A percentile compares a stretch with the other conserved stretches of the same genome.
phyloP scores from a whole-genome alignment of 1,139 yeast species.

The Eremothecium coryli region DNA sequence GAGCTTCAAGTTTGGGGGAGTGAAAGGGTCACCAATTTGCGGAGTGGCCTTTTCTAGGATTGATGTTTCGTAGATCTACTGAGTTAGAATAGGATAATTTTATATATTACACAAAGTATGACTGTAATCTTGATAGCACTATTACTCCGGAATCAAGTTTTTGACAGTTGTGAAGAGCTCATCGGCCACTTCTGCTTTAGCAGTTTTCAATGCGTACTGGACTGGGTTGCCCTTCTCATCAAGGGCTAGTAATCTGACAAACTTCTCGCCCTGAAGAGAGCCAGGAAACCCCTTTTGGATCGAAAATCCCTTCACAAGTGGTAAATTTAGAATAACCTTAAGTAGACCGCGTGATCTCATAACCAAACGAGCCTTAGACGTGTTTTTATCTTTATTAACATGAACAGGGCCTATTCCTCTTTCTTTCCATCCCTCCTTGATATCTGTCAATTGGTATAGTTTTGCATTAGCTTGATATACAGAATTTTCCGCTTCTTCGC shows the following conservation, averaged over 20 bases:
- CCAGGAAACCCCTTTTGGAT: slow-evolving; percentile 76
- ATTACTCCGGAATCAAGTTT: slow-evolving; percentile 17
- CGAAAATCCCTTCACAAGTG: slow-evolving; percentile 50
- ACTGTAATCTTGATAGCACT: neutral
- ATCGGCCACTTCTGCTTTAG: slow-evolving; percentile 51
- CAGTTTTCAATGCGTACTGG: slow-evolving; percentile 74
- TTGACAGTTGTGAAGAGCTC: slow-evolving; percentile 48
- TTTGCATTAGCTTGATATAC: slow-evolving; percentile 66
- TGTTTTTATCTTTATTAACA: slow-evolving; percentile 45
- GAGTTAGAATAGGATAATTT: neutral
- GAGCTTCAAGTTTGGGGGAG: slow-evolving; percentile 79
- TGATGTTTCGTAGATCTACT: neutral
- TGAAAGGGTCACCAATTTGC: slow-evolving; percentile 77
- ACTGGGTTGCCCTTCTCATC: slow-evolving; percentile 56
- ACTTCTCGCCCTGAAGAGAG: slow-evolving; percentile 72
- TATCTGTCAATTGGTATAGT: slow-evolving; percentile 59
- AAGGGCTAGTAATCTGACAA: slow-evolving; percentile 55
- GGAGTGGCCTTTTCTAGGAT: slow-evolving; percentile 62
- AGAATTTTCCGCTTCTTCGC: slow-evolving; percentile 80
- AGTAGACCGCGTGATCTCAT: slow-evolving; percentile 89
- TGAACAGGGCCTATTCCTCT: slow-evolving; percentile 85
- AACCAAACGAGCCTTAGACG: slow-evolving; percentile 47
- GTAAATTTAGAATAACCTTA: slow-evolving; percentile 71
- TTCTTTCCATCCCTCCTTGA: slow-evolving; percentile 86
- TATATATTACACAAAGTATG: slow-evolving; percentile 2